Evolutionary conservation across 495 filamentous ascomycete species (phyloP), one percentile per base, ranked within the genome.

Genomic region (Clavariopsis aquatica): DNA sequence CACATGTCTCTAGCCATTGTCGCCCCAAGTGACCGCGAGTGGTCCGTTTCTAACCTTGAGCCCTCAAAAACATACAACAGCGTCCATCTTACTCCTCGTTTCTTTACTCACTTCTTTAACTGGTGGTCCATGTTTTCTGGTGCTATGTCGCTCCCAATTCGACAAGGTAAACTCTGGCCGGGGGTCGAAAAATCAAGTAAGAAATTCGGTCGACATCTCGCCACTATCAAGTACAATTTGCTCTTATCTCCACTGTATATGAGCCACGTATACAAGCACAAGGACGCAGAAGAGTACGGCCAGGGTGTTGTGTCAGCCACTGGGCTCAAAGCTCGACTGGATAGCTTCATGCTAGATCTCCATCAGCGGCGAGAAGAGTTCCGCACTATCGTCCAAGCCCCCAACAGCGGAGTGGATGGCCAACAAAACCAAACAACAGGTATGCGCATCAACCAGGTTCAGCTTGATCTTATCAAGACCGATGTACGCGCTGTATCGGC

Each of bases 41-140:
- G 93, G 93, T 81, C 83, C 19, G 83, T 87, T 10, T 82, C 89
- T 1, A 89, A 87, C 72, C 72, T 83, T 9, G 84, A 87, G 60
- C 82, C 89, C 12, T 93, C 92, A 10, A 83, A 82, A 56, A 96
- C 92, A 74, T 98, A 98, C 77, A 98, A 98, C 66, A 88, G 93
- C 0, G 89, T 96, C 4, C 95, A 98, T 74, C 80, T 98, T 49
- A 92, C 87, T 10, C 94, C 94, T 7, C 86, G 92, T 7, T 96
- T 98, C 81, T 98, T 98, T 73, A 96, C 92, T 1, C 94, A 98
- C 71, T 98, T 98, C 79, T 98, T 93, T 77, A 87, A 88, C 68
- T 98, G 94, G 94, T 98, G 92, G 93, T 90, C 89, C 12, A 84
- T 98, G 64, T 98, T 98, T 77, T 91, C 91, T 7, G 93, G 93